Percentiles rank a stretch among this genome's conserved stretches.
phyloP scores from a whole-genome alignment of 2,329 filamentous ascomycete genomes.

The Raffaelea albimanens region DNA sequence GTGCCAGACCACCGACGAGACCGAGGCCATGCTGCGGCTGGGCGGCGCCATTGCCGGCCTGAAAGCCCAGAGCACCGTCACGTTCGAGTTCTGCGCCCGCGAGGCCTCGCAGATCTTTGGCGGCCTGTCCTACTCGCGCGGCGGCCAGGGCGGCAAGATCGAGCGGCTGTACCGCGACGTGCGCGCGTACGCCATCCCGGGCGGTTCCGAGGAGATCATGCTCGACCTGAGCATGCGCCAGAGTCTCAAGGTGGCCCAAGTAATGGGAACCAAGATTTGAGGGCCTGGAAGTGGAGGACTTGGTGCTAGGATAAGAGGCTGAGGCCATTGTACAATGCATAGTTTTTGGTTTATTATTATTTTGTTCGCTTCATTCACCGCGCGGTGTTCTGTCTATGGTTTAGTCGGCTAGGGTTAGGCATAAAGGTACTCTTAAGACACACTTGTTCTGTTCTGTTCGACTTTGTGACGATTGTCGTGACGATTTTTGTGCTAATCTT shows the following conservation, averaged over 20 bases:
- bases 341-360: no score
- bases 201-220: slow-evolving; percentile 98
- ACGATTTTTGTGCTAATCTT: no score
- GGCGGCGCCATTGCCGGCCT: slow-evolving; percentile 88
- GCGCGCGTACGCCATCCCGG: slow-evolving; percentile 89
- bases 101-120: slow-evolving; percentile 98
- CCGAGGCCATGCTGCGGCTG: slow-evolving; percentile 90
- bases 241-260: slow-evolving; percentile 70
- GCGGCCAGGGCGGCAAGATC: slow-evolving; percentile 90
- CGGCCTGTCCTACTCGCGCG: slow-evolving; percentile 81
- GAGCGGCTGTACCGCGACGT: slow-evolving; percentile 94
- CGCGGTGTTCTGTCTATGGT: no score
- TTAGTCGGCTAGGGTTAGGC: no score
- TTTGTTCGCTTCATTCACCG: no score
- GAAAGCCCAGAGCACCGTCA: slow-evolving; percentile 88
- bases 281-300: slow-evolving; percentile 16
- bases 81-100: slow-evolving; percentile 94
- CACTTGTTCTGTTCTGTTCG: no score
- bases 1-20: slow-evolving; percentile 85
- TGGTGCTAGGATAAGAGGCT: background rate
- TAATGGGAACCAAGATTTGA: slow-evolving; percentile 91
- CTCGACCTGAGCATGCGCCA: slow-evolving; percentile 88
- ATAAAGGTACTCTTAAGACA: no score
- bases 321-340: no score
- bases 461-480: no score